Conservation (phyloP, 1,284 basidiomycete genomes). For the Leccinum holopus region DNA sequence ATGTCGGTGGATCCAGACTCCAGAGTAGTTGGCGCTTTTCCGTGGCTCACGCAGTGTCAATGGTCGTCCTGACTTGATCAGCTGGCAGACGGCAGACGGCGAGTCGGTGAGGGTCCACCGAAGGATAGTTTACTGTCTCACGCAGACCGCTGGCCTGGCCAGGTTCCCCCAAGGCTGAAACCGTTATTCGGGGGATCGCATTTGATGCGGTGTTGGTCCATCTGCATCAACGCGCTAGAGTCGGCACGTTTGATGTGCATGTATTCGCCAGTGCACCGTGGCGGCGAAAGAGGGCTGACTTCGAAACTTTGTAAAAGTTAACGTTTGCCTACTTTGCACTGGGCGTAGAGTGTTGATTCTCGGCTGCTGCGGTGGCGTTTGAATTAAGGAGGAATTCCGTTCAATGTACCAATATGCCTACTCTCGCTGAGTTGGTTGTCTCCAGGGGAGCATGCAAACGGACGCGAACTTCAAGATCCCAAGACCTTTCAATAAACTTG, state of each 20-base stretch:
- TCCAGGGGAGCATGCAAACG: background rate
- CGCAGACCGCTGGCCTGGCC: background rate
- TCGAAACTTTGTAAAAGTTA: background rate
- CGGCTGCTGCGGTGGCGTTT: background rate
- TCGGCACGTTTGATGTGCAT: background rate
- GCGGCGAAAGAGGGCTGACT: background rate
- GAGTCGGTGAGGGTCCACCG: background rate
- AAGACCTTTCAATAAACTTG: background rate
- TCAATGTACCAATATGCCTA: background rate
- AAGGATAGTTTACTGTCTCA: background rate
- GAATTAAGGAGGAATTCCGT: background rate
- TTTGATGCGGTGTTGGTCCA: background rate
- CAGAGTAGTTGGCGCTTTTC: background rate
- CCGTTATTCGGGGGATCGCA: background rate
- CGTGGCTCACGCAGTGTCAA: background rate
- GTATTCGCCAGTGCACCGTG: constrained; percentile 1
- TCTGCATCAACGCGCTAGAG: background rate
- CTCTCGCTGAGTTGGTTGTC: background rate
- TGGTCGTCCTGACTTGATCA: background rate
- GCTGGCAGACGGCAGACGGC: background rate
- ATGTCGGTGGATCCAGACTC: constrained; percentile 14
- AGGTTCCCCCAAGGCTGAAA: background rate
- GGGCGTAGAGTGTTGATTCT: background rate
- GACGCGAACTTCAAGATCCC: background rate
- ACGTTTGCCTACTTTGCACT: background rate